Conservation (phyloP, 2,329 filamentous ascomycete species). For the Lithohypha guttulata region DNA sequence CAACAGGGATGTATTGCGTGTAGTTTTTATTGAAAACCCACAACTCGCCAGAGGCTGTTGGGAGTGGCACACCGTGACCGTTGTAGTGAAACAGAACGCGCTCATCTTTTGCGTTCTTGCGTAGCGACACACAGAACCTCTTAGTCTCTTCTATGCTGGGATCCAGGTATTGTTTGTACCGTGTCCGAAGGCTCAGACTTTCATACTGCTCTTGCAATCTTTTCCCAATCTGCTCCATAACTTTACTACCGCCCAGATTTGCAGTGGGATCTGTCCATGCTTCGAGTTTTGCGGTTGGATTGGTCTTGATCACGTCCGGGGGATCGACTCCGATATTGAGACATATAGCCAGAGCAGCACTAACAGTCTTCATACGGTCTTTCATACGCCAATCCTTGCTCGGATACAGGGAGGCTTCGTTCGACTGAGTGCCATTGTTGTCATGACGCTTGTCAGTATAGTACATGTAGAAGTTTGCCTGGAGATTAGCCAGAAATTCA, state of each 20-base stretch:
- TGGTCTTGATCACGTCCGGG: constrained; percentile 92
- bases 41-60: constrained; percentile 89
- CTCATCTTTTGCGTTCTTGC: constrained; percentile 90
- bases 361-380: constrained; percentile 91
- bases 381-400: constrained; percentile 92
- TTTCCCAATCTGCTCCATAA: constrained; percentile 89
- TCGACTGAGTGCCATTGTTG: constrained; percentile 75
- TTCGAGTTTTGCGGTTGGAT: constrained; percentile 83
- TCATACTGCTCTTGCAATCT: constrained; percentile 94
- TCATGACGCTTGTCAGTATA: constrained; percentile 97
- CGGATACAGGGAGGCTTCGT: constrained; percentile 43
- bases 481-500: constrained; percentile 75
- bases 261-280: constrained; percentile 91
- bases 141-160: constrained; percentile 96
- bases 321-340: constrained; percentile 96
- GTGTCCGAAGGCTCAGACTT: constrained; percentile 83
- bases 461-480: constrained; percentile 99
- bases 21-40: constrained; percentile 99
- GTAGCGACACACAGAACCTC: constrained; percentile 83
- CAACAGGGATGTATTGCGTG: constrained; percentile 96
- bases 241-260: constrained; percentile 66
- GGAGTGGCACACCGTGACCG: constrained; percentile 91
- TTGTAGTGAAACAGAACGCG: constrained; percentile 98
- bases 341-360: constrained; percentile 84
- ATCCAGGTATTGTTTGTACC: constrained; percentile 94